A percentile compares a stretch with the other conserved stretches of the same genome.
These are phyloP conservation scores for Endocladia muricata DNA, from an alignment of 31 red algal genomes.

Conservation along the genomic window DNA sequence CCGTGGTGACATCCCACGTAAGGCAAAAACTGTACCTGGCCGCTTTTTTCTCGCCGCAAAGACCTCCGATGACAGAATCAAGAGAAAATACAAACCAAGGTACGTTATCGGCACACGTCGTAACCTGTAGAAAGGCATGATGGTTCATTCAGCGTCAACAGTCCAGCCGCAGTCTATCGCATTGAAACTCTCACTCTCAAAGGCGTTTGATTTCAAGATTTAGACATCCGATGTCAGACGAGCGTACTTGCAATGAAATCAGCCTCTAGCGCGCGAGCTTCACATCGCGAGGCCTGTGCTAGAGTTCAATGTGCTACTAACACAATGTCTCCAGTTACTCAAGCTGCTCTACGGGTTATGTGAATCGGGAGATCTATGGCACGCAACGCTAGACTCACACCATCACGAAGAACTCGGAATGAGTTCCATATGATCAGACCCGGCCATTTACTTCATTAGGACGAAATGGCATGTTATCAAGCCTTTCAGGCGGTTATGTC, in stretches of 20 bases:
- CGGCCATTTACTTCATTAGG: background rate
- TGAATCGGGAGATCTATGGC: conserved; percentile 9
- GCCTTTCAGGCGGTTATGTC: background rate
- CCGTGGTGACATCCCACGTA: background rate
- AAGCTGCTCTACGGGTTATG: conserved; percentile 5
- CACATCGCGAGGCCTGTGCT: background rate
- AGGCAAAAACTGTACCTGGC: background rate
- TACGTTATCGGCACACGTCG: background rate
- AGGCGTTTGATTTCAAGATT: background rate
- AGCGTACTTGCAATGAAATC: background rate
- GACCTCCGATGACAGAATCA: background rate
- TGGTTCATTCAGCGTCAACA: background rate
- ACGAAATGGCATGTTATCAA: background rate
- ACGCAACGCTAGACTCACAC: background rate
- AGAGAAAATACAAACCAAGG: background rate
- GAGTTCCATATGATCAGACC: background rate
- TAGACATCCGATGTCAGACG: conserved; percentile 4
- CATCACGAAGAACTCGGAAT: conserved; percentile 2
- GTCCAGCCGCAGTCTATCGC: conserved; percentile 9
- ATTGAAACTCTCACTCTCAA: background rate
- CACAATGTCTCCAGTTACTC: conserved; percentile 3
- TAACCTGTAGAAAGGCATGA: background rate
- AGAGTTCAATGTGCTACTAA: conserved; percentile 1
- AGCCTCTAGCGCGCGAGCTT: background rate
- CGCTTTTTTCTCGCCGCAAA: background rate